phyloP scores from a whole-genome alignment of 768 basidiomycete species.

The Coprinopsis sp. region DNA sequence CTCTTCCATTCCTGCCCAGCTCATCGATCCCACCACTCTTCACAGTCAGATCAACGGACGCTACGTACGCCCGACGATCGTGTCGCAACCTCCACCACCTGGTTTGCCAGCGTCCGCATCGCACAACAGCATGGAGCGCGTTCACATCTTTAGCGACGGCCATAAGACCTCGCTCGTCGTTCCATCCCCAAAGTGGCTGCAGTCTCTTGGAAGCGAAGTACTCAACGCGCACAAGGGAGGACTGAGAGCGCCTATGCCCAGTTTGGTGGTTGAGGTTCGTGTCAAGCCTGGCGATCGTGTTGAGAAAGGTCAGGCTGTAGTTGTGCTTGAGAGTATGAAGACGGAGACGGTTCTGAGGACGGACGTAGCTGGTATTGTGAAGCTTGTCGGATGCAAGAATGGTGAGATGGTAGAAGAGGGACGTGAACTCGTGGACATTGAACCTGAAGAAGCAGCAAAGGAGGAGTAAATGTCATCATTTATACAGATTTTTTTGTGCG shows the following conservation, averaged over 20 bases:
- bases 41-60: slow-evolving; percentile 49
- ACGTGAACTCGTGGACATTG: slow-evolving; percentile 67
- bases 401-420: slow-evolving; percentile 94
- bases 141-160: slow-evolving; percentile 69
- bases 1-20: slow-evolving; percentile 49
- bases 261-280: slow-evolving; percentile 83
- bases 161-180: slow-evolving; percentile 60
- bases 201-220: slow-evolving; percentile 59
- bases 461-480: not conserved
- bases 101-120: slow-evolving; percentile 50
- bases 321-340: slow-evolving; percentile 96
- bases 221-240: slow-evolving; percentile 55
- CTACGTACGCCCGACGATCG: slow-evolving; percentile 58
- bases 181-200: slow-evolving; percentile 68
- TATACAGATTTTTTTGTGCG: no score
- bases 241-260: slow-evolving; percentile 87
- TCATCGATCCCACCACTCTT: slow-evolving; percentile 51
- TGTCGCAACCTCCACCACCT: slow-evolving; percentile 60
- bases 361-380: slow-evolving; percentile 62
- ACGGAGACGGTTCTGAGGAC: slow-evolving; percentile 87
- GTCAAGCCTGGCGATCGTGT: slow-evolving; percentile 76
- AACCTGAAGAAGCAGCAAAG: slow-evolving; percentile 25
- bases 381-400: slow-evolving; percentile 66
- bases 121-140: slow-evolving; percentile 58
- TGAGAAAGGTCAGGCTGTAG: slow-evolving; percentile 73